Evolutionary conservation across 179 eudicot species (phyloP), one percentile per base, ranked within the genome.

Genomic region (Beta lomatogona): DNA sequence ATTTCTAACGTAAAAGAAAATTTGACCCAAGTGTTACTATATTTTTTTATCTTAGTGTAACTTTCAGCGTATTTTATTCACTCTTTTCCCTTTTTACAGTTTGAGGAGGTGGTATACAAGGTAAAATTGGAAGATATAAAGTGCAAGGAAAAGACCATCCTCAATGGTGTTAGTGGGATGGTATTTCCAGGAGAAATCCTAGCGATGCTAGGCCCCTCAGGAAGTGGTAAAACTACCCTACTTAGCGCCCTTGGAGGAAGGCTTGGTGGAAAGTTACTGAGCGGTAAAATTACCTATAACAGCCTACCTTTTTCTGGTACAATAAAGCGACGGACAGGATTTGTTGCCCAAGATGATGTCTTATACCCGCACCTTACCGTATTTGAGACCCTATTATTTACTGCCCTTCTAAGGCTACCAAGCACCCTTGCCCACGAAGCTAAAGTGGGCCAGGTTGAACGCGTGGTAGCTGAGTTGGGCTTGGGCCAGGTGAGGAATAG

Each of bases 91-190:
- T 36, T 31, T 60, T 76, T 86, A 74, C 89, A 95, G 98, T 94
- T 95, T 87, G 97, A 94, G 79, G 97, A 95, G 86, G 88, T 95
- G 55, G 95, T 92, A 60, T 94, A 94, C 93, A 95, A 92, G 85
- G 91, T 95, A 46, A 88, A 79, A 71, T 79, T 82, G 53, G 86
- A 84, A 78, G 81, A 83, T 13, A 72, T 85, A 85, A 87, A 85
- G 79, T 63, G 85, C 83, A 85, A 83, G 81, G 97, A 95, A 77
- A 96, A 92, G 83, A 88, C 92, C 1, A 94, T 96, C 50, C 86
- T 96, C 25, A 91, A 94, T n/a, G 97, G 99, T 0, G 79, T 94
- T 25, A 91, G 92, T 14, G 99, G 99, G 6, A 88, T 78, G 81
- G 98, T 94, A 12, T 86, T 86, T 52, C 93, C 94, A 8, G 94